Percentiles rank a stretch among this genome's conserved stretches.
phyloP scores from a whole-genome alignment of 805 yeast genomes.

The Yamadazyma nakazawae region DNA sequence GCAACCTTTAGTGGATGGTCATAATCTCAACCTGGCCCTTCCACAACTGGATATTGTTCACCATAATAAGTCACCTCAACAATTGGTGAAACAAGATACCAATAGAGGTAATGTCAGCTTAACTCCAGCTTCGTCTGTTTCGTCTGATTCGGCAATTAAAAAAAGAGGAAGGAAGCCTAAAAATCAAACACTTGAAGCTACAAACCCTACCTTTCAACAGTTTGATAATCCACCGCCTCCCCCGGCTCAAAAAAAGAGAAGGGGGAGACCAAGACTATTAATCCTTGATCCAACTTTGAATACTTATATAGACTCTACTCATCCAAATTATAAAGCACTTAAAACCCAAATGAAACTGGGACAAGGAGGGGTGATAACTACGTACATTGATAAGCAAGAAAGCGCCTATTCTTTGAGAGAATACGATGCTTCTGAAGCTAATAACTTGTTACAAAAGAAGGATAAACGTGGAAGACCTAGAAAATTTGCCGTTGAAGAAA shows the following conservation, averaged over 20 bases:
- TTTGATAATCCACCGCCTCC: slow-evolving; percentile 5
- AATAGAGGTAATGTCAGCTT: background rate
- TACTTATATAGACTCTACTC: slow-evolving; percentile 38
- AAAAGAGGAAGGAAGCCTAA: slow-evolving; percentile 11
- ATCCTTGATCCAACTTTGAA: slow-evolving; percentile 41
- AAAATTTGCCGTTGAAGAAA: slow-evolving; percentile 46
- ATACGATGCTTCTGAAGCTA: slow-evolving; percentile 30
- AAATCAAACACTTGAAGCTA: slow-evolving; percentile 5
- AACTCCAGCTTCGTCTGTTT: slow-evolving; percentile 1
- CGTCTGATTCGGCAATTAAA: slow-evolving; percentile 8
- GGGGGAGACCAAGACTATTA: slow-evolving; percentile 42
- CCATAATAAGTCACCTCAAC: slow-evolving; percentile 13
- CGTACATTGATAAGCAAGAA: slow-evolving; percentile 7
- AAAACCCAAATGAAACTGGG: slow-evolving; percentile 23
- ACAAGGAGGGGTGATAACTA: slow-evolving; percentile 6
- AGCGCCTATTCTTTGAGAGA: slow-evolving; percentile 4
- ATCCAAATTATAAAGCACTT: slow-evolving; percentile 40
- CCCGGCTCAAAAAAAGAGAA: slow-evolving; percentile 24
- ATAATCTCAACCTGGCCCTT: background rate
- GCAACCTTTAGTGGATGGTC: background rate
- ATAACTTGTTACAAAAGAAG: slow-evolving; percentile 36
- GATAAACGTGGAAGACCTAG: slow-evolving; percentile 51
- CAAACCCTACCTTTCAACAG: slow-evolving; percentile 7
- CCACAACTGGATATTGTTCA: background rate
- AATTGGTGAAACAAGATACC: background rate